Conservation (phyloP, 208 protist genomes). For the Acanthamoeba lenticulata region DNA sequence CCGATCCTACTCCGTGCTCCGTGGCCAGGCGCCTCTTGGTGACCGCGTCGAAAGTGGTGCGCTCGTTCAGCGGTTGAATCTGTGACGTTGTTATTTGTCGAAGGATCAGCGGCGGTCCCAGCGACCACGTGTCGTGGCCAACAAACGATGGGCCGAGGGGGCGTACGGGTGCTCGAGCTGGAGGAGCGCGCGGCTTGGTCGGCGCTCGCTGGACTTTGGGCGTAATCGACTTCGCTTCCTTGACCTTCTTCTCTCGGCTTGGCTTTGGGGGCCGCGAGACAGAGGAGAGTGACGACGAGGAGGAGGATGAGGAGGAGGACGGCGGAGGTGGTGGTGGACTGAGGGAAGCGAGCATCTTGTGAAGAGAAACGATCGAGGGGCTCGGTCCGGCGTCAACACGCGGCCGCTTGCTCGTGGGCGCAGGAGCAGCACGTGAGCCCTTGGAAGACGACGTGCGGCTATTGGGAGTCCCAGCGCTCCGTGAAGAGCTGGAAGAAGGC, state of each 20-base stretch:
- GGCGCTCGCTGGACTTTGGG: not conserved
- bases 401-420: not conserved
- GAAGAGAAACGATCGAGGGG: not conserved
- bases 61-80: not conserved
- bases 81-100: too few species aligned
- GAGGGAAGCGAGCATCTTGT: slow-evolving; percentile 26
- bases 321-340: not conserved
- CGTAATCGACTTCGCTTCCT: too few species aligned
- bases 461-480: too few species aligned
- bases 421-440: too few species aligned
- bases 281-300: not conserved
- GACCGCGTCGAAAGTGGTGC: not conserved
- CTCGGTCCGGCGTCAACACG: not conserved
- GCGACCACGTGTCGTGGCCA: too few species aligned
- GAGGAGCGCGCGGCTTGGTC: not conserved
- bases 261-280: not conserved
- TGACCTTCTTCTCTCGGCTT: too few species aligned
- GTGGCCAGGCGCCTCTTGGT: not conserved
- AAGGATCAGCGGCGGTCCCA: too few species aligned
- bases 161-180: too few species aligned
- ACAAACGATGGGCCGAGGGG: too few species aligned
- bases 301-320: not conserved
- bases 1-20: not conserved
- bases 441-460: too few species aligned
- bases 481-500: too few species aligned